Conservation (phyloP, 257 asterid species). For the Solanum paucissectum region DNA sequence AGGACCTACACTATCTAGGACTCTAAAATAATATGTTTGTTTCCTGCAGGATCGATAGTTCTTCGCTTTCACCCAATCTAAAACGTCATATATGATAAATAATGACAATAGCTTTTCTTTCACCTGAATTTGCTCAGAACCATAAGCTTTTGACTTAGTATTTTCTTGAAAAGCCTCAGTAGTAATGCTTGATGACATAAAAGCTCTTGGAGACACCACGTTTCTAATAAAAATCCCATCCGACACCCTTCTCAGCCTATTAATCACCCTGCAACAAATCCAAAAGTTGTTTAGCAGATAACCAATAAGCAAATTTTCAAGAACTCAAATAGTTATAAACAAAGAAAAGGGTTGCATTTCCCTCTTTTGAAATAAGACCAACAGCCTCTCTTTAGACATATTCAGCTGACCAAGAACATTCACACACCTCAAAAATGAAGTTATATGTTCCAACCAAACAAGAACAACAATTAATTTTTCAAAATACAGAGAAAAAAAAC, state of each 20-base stretch:
- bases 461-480: not conserved
- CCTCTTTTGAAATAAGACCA: not conserved
- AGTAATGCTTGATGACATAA: constrained; percentile 59
- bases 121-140: constrained; percentile 98
- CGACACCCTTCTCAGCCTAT: constrained; percentile 31
- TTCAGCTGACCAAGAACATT: not conserved
- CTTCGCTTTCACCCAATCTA: not conserved
- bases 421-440: not conserved
- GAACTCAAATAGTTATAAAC: not conserved
- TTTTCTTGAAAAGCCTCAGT: constrained; percentile 52
- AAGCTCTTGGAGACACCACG: constrained; percentile 47
- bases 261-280: constrained; percentile 36
- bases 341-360: not conserved
- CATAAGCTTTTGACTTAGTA: constrained; percentile 54
- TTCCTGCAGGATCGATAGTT: not conserved
- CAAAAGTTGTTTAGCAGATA: not conserved
- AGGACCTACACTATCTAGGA: not conserved
- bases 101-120: not conserved
- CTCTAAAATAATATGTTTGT: not conserved
- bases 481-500: not conserved
- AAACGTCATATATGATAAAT: not conserved
- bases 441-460: not conserved
- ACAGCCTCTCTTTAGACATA: not conserved
- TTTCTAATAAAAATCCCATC: constrained; percentile 24
- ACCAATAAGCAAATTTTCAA: not conserved